Conservation (phyloP, 495 filamentous ascomycete species). For the Penicillium coffeae region DNA sequence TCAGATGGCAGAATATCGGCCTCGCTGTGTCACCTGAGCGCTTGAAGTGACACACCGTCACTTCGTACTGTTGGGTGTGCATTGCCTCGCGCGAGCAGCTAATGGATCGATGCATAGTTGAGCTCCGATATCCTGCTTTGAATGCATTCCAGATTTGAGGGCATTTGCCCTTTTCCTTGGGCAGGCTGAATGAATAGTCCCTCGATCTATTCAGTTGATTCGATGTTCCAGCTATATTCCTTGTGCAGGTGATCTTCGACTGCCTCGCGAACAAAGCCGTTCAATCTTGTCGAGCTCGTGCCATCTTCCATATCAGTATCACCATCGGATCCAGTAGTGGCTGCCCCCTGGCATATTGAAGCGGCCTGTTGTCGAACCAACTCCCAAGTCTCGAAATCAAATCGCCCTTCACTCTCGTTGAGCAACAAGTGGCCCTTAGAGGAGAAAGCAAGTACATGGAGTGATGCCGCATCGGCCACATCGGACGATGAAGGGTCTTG, state of each 20-base stretch:
- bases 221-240: slow-evolving; percentile 40
- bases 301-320: slow-evolving; percentile 41
- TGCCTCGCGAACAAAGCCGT: slow-evolving; percentile 59
- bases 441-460: slow-evolving; percentile 76
- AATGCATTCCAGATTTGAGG: no score
- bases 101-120: no score
- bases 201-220: slow-evolving; percentile 27
- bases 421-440: slow-evolving; percentile 70
- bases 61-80: background rate
- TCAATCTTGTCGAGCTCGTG: slow-evolving; percentile 40
- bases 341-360: slow-evolving; percentile 54
- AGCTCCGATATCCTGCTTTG: no score
- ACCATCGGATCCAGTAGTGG: slow-evolving; percentile 34
- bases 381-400: slow-evolving; percentile 75
- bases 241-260: slow-evolving; percentile 47
- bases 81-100: no score
- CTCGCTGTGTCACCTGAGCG: background rate
- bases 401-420: slow-evolving; percentile 76
- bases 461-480: slow-evolving; percentile 56
- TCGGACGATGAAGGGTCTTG: slow-evolving; percentile 53
- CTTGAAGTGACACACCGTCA: background rate
- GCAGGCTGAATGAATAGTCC: background rate
- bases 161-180: background rate
- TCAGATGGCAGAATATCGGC: background rate
- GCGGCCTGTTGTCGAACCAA: slow-evolving; percentile 60